Evolutionary conservation across 371 early-diverging fungal species (phyloP).

Genomic region (Zychaea mexicana): DNA sequence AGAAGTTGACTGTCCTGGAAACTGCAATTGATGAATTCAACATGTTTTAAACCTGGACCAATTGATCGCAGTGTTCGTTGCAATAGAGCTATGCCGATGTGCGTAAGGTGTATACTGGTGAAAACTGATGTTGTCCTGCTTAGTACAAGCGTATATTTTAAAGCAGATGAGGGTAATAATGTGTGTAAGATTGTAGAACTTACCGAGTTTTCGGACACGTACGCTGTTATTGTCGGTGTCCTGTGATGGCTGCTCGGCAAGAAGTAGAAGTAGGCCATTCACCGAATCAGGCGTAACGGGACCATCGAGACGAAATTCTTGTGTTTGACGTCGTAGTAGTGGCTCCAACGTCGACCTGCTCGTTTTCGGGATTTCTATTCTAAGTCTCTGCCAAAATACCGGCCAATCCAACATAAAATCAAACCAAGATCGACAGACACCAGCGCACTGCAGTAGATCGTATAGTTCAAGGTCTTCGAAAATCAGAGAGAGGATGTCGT

Average conservation of each 20-base stretch:
- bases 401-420: conserved; percentile 1
- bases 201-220: no score
- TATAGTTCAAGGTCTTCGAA: neutral
- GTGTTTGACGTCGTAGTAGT: neutral
- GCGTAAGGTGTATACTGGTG: neutral
- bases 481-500: neutral
- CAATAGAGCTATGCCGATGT: neutral
- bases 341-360: neutral
- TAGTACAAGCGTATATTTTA: no score
- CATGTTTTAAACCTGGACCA: neutral
- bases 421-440: neutral
- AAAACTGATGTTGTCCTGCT: no score
- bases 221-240: neutral
- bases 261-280: neutral
- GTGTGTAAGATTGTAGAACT: no score
- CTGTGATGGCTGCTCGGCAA: no score
- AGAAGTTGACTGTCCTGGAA: neutral
- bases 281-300: no score
- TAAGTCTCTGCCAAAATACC: neutral
- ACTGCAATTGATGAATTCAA: neutral
- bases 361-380: neutral
- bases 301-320: neutral
- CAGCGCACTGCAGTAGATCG: neutral
- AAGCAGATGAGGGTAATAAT: no score
- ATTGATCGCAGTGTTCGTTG: neutral